phyloP scores from a whole-genome alignment of 208 protist genomes.

The Acanthamoeba sp. region DNA sequence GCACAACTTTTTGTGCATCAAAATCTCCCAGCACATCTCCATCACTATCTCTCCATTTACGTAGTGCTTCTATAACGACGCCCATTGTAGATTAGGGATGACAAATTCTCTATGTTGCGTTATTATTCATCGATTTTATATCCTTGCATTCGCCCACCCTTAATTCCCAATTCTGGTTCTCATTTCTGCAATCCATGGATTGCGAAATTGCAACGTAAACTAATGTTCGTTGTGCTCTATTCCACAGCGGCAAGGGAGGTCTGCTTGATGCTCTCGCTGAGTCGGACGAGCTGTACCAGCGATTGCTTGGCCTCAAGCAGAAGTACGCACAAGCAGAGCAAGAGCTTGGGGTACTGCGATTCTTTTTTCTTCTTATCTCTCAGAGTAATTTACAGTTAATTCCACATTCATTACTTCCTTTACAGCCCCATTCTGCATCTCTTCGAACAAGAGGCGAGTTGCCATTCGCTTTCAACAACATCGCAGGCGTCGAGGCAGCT shows the following conservation, averaged over 20 bases:
- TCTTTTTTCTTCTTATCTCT: too few relatives aligned
- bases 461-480: slow-evolving; percentile 2
- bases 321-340: slow-evolving; percentile 12
- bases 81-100: too few relatives aligned
- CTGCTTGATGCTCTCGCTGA: slow-evolving; percentile 11
- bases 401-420: too few relatives aligned
- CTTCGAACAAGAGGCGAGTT: background rate
- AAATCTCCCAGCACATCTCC: background rate
- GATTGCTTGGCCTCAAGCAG: slow-evolving; percentile 29
- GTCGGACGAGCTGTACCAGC: slow-evolving; percentile 26
- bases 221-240: background rate
- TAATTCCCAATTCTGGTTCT: too few relatives aligned
- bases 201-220: background rate
- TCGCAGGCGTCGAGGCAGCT: background rate
- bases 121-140: too few relatives aligned
- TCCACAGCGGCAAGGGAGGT: background rate
- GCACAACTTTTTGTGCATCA: background rate
- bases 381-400: background rate
- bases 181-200: background rate
- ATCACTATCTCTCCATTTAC: too few relatives aligned
- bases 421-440: background rate
- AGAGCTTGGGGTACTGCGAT: background rate
- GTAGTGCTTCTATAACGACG: too few relatives aligned
- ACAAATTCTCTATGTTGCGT: too few relatives aligned
- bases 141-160: too few relatives aligned